Evolutionary conservation across 2,329 filamentous ascomycete species (phyloP).

Genomic region (Boeremia lycopersici): DNA sequence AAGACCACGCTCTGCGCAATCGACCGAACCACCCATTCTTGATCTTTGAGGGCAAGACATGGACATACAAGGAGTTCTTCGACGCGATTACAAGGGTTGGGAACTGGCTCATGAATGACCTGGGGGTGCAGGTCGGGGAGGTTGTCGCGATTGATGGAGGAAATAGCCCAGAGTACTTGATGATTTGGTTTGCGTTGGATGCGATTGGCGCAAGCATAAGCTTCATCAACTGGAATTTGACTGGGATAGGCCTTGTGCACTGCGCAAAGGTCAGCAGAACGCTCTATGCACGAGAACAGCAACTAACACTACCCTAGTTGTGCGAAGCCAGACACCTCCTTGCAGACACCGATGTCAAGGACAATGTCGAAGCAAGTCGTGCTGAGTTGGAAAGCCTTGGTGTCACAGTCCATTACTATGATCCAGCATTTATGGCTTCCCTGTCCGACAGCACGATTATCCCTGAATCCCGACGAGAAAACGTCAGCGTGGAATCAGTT

Average conservation of each 20-base stretch:
- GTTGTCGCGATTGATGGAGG: slow-evolving; percentile 46
- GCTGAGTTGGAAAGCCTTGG: slow-evolving; percentile 28
- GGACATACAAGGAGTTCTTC: slow-evolving; percentile 44
- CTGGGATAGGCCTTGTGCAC: slow-evolving; percentile 42
- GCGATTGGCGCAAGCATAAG: slow-evolving; percentile 41
- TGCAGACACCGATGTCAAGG: slow-evolving; percentile 56
- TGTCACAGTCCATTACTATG: slow-evolving; percentile 40
- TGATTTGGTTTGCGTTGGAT: slow-evolving; percentile 48
- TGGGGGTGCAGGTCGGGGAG: slow-evolving; percentile 40
- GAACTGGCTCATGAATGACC: slow-evolving; percentile 46
- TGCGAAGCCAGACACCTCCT: slow-evolving; percentile 55
- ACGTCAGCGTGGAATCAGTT: slow-evolving; percentile 32
- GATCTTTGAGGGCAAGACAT: slow-evolving; percentile 45
- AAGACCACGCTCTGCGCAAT: slow-evolving; percentile 47
- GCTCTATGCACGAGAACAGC: slow-evolving; percentile 21
- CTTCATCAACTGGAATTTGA: slow-evolving; percentile 48
- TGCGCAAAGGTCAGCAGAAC: slow-evolving; percentile 45
- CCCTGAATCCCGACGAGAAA: slow-evolving; percentile 31
- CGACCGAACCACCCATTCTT: slow-evolving; percentile 41
- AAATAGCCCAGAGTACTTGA: slow-evolving; percentile 44
- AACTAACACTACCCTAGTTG: slow-evolving; percentile 56
- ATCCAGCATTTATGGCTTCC: slow-evolving; percentile 31
- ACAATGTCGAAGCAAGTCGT: slow-evolving; percentile 48
- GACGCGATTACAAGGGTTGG: slow-evolving; percentile 33
- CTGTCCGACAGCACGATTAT: slow-evolving; percentile 30